A percentile compares a stretch with the other conserved stretches of the same genome.
These are phyloP conservation scores for Podila minutissima DNA, from an alignment of 192 early-diverging fungal genomes.

Conservation along the genomic window DNA sequence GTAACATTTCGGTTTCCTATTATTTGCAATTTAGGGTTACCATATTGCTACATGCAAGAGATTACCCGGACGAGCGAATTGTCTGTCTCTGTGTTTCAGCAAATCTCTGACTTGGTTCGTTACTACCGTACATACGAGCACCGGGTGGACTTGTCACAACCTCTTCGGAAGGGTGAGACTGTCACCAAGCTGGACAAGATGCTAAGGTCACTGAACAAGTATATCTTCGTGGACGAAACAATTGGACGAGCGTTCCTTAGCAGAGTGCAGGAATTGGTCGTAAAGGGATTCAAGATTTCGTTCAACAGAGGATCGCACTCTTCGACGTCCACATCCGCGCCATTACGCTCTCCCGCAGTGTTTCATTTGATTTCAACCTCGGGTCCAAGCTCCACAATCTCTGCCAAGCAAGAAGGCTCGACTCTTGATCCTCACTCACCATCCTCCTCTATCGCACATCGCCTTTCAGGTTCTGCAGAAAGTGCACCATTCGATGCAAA, in stretches of 20 bases:
- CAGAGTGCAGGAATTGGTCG: constrained; percentile 53
- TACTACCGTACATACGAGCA: constrained; percentile 69
- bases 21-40: constrained; percentile 40
- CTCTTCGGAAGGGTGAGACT: constrained; percentile 58
- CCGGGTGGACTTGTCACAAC: constrained; percentile 66
- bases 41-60: constrained; percentile 60
- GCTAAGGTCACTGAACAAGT: constrained; percentile 62
- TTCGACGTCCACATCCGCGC: neutral
- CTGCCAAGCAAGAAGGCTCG: neutral
- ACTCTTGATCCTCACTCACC: too few relatives aligned
- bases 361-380: neutral
- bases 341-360: neutral
- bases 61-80: constrained; percentile 61
- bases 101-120: constrained; percentile 65
- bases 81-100: constrained; percentile 58
- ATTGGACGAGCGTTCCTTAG: constrained; percentile 49
- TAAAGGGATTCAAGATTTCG: constrained; percentile 29
- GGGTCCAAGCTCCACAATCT: too few relatives aligned
- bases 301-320: neutral
- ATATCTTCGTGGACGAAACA: constrained; percentile 52
- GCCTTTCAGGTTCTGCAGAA: neutral
- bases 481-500: neutral
- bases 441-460: too few relatives aligned
- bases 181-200: constrained; percentile 74
- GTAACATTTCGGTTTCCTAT: constrained; percentile 1